Base-by-base conservation (phyloP, 371 early-diverging fungal genomes). In the Phascolomyces articulosus region DNA sequence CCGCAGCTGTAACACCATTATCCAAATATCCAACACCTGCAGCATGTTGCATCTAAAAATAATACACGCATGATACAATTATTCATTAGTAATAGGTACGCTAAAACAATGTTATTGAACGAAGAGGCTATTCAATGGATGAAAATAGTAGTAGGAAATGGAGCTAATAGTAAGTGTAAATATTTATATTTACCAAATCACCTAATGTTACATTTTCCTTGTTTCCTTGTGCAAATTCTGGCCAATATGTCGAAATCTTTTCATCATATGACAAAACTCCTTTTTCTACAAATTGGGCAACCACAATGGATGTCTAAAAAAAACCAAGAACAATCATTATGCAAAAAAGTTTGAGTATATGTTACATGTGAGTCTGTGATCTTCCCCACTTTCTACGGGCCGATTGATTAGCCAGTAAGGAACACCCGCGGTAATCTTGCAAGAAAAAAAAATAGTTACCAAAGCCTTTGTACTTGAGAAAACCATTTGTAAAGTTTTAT, bases 181-280 rank as follows among this genome's bases (percentile, higher is more conserved):
- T n/a, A n/a, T n/a, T 55, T 40, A 9, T 28, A 53, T 60, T 40
- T 71, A 71, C 75, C 55, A 91, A 57, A 60, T 87, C 84, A 2
- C 62, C 68, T 40, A 93, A 31, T 0, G 88, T 88, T 1, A 93
- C 91, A 64, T 91, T 73, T 51, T 86, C 84, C 74, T 93, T 93
- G 63, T 84, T 84, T 29, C 88, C 88, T 63, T 84, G 80, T 3
- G 83, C 91, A 72, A 93, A 93, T 64, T 91, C 91, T 1, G 93
- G 92, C 93, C 93, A 93, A 65, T 89, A 88, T 13, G 72, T 75
- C 4, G 82, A 55, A 28, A 93, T 77, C 29, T 64, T 70, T 57
- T 79, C 76, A 40, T 82, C 71, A 68, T 89, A 89, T 10, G 76
- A 63, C 15, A 93, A 49, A 7, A 75, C 55, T 7, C 85, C 86